Percentiles rank a stretch among this genome's conserved stretches.
These are phyloP conservation scores for Physaria fendleri DNA, from an alignment of 345 rosid species.

Conservation along the genomic window DNA sequence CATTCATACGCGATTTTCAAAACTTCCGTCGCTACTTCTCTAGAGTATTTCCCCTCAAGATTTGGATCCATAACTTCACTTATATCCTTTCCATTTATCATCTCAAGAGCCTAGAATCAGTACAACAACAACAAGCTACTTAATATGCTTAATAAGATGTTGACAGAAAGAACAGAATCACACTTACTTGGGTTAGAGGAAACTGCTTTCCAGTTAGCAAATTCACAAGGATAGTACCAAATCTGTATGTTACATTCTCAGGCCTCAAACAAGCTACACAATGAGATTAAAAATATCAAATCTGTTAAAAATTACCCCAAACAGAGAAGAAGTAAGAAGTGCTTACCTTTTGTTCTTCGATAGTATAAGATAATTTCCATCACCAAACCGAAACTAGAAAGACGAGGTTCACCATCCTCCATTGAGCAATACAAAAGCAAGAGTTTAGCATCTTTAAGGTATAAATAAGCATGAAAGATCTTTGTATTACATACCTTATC, in stretches of 20 bases:
- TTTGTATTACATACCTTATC: slow-evolving; percentile 47
- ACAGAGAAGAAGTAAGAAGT: background rate
- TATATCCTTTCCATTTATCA: slow-evolving; percentile 68
- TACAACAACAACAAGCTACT: background rate
- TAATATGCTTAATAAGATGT: background rate
- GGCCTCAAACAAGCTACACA: slow-evolving; percentile 60
- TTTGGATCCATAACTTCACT: slow-evolving; percentile 71
- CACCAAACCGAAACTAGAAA: slow-evolving; percentile 87
- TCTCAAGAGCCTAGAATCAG: slow-evolving; percentile 63
- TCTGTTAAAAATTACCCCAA: background rate
- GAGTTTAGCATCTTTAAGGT: background rate
- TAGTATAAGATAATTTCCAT: slow-evolving; percentile 35
- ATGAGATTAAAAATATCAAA: background rate
- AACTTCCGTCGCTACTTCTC: slow-evolving; percentile 65
- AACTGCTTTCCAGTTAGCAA: slow-evolving; percentile 68
- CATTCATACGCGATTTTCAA: slow-evolving; percentile 73
- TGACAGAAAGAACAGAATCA: background rate
- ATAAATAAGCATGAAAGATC: too few species aligned
- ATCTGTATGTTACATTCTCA: slow-evolving; percentile 63
- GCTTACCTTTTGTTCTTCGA: slow-evolving; percentile 49
- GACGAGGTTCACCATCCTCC: slow-evolving; percentile 74
- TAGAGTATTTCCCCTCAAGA: slow-evolving; percentile 61
- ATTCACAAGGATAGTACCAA: slow-evolving; percentile 62
- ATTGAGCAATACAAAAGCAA: background rate
- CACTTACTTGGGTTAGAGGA: slow-evolving; percentile 69